Base-by-base conservation (phyloP, 176 grass and related monocot genomes). In the Aegilops longissima region DNA sequence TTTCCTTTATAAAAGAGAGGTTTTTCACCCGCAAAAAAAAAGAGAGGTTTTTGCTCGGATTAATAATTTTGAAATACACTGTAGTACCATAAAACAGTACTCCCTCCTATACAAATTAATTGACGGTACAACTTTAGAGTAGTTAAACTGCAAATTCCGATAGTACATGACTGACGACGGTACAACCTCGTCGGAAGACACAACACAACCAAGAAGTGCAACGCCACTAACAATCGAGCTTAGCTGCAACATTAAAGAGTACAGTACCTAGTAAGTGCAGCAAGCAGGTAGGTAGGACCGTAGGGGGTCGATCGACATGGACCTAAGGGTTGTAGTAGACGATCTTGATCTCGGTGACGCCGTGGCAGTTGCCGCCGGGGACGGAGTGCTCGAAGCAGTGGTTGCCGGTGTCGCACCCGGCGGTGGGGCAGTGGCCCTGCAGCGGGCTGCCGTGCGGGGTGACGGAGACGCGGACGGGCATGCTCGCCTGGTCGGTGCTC, bases 271-370 rank as follows among this genome's bases (percentile, higher is more conserved):
- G 45, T 47, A 13, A 47, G 45, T 47, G 45, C 12, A 58, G 52
- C 52, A 58, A 45, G 14, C 51, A 54, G 51, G 0, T 49, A 49
- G 45, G 45, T 38, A n/a, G n/a, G n/a, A n/a, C n/a, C 35, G 35
- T 49, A 54, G 49, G 49, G 4, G 12, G 17, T 12, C 11, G 24
- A 6, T 17, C 0, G 21, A 75, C 29, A 6, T 17, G 1, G 21
- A 75, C 29, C n/a, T 81, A 81, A 17, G 79, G 23, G 47, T 3
- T 36, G 89, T 66, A 91, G 85, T 70, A 91, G 68, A 91, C 79
- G 81, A 91, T 36, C 85, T 91, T 91, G 8, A 91, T 73, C 89
- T 91, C 89, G 61, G 84, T 31, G 36, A 84, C 89, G 77, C 66
- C 79, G 5, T 40, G 34, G 85, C 85, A 91, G 33, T 69, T 38